Conservation (phyloP, 2,329 filamentous ascomycete species). For the Nemania sp. region DNA sequence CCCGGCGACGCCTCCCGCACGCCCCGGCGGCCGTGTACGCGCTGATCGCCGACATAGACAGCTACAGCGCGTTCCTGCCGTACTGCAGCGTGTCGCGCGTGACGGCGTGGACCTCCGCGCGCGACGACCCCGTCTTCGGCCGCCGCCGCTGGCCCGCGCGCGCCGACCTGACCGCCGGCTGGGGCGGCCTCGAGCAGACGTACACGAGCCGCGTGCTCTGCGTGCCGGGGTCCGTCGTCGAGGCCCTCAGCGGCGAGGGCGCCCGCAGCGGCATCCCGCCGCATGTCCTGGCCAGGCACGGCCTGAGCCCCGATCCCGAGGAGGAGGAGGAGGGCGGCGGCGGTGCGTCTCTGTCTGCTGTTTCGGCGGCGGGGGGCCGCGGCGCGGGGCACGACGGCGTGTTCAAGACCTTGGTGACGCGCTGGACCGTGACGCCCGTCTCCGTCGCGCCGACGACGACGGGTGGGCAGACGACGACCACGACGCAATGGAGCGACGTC, state of each 20-base stretch:
- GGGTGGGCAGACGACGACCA: too few species aligned
- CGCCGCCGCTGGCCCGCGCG: constrained; percentile 68
- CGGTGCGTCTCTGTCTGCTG: constrained; percentile 1
- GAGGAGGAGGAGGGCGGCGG: too few species aligned
- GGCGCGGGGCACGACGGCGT: constrained; percentile 43
- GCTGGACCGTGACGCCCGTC: constrained; percentile 66
- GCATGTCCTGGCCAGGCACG: constrained; percentile 39
- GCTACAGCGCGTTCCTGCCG: constrained; percentile 86
- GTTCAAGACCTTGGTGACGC: constrained; percentile 70
- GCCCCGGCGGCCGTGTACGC: constrained; percentile 71
- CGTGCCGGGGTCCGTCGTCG: constrained; percentile 70
- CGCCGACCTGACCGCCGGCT: constrained; percentile 83
- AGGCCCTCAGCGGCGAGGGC: constrained; percentile 71
- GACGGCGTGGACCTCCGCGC: constrained; percentile 67
- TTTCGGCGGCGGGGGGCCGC: constrained; percentile 8
- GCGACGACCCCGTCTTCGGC: constrained; percentile 37
- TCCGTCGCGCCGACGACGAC: constrained; percentile 15
- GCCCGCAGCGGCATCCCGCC: constrained; percentile 50
- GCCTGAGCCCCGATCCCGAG: constrained; percentile 25
- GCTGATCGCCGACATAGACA: constrained; percentile 85
- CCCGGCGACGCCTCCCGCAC: constrained; percentile 78
- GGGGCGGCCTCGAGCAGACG: constrained; percentile 79
- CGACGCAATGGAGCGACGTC: constrained; percentile 67
- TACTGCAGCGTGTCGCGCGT: constrained; percentile 82
- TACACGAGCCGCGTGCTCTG: constrained; percentile 84